phyloP scores from a whole-genome alignment of 345 rosid species.

The Barbarea vulgaris region DNA sequence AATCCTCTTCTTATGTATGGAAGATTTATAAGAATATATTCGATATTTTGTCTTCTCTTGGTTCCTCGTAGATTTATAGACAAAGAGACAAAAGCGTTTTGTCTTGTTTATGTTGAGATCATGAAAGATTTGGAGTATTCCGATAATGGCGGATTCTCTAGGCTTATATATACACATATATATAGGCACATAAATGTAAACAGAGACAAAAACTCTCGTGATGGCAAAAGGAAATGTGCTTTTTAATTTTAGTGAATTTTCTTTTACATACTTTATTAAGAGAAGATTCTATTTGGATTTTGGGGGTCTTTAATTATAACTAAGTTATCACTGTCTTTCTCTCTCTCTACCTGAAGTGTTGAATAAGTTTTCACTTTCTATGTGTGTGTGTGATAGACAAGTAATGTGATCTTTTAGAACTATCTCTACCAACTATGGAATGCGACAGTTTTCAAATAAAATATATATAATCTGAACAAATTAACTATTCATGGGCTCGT shows the following conservation, averaged over 20 bases:
- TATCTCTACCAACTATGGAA: conserved; percentile 41
- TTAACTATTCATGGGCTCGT: not conserved
- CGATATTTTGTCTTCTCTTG: not conserved
- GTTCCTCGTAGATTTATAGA: conserved; percentile 22
- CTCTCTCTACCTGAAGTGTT: conserved; percentile 46
- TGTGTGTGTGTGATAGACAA: conserved; percentile 38
- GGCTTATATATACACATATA: conserved; percentile 35
- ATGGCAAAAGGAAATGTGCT: conserved; percentile 38
- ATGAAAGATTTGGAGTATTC: conserved; percentile 27
- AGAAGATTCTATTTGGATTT: conserved; percentile 40
- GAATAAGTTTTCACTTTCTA: conserved; percentile 44
- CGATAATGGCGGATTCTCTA: conserved; percentile 31
- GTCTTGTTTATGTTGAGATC: conserved; percentile 33
- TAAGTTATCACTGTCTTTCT: conserved; percentile 43
- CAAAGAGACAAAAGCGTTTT: conserved; percentile 38
- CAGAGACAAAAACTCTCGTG: conserved; percentile 39
- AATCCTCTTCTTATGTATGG: conserved; percentile 28
- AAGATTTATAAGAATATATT: conserved; percentile 8
- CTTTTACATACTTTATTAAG: conserved; percentile 13
- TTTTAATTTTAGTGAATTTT: conserved; percentile 18
- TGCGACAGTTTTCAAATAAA: conserved; percentile 36
- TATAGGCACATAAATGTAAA: conserved; percentile 34
- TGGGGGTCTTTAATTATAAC: conserved; percentile 38
- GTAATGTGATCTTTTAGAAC: conserved; percentile 41
- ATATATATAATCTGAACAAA: not conserved